phyloP scores from a whole-genome alignment of 1,139 yeast species.

The Geotrichum australiense region DNA sequence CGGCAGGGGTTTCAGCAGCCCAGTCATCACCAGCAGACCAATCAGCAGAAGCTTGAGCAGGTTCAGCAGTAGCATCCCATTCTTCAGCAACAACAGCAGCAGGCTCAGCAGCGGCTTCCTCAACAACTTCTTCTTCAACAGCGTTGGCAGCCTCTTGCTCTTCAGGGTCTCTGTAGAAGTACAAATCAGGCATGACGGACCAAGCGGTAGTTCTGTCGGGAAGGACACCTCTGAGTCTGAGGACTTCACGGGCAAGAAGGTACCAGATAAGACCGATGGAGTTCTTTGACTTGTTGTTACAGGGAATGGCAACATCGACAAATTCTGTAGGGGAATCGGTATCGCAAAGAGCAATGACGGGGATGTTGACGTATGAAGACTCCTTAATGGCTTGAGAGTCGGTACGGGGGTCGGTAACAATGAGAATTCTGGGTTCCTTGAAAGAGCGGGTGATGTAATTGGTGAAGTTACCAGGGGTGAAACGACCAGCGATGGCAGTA shows the following conservation, averaged over 20 bases:
- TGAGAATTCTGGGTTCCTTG: slow-evolving; percentile 99
- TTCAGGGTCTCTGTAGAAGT: slow-evolving; percentile 99
- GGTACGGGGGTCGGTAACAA: slow-evolving; percentile 99
- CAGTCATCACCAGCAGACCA: slow-evolving; percentile 53
- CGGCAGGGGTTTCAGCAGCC: slow-evolving; percentile 58
- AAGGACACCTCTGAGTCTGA: slow-evolving; percentile 97
- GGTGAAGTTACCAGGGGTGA: slow-evolving; percentile 99
- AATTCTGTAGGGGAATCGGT: slow-evolving; percentile 98
- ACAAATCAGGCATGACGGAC: slow-evolving; percentile 99
- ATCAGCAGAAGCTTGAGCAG: slow-evolving; percentile 43
- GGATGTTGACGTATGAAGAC: slow-evolving; percentile 99
- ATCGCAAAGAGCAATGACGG: slow-evolving; percentile 98
- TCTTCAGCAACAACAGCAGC: slow-evolving; percentile 63
- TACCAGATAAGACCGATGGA: slow-evolving; percentile 99
- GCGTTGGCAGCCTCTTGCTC: slow-evolving; percentile 82
- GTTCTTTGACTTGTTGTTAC: slow-evolving; percentile 99
- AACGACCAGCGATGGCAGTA: slow-evolving; percentile 99
- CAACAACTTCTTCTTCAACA: slow-evolving; percentile 49
- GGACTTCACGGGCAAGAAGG: slow-evolving; percentile 98
- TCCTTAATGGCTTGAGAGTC: slow-evolving; percentile 99
- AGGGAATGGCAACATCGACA: slow-evolving; percentile 99
- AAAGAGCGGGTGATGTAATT: slow-evolving; percentile 99
- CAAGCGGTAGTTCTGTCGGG: slow-evolving; percentile 96
- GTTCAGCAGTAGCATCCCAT: slow-evolving; percentile 71
- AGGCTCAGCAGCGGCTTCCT: slow-evolving; percentile 54